Conservation (phyloP, 495 filamentous ascomycete genomes). For the Podospora pseudopauciseta region DNA sequence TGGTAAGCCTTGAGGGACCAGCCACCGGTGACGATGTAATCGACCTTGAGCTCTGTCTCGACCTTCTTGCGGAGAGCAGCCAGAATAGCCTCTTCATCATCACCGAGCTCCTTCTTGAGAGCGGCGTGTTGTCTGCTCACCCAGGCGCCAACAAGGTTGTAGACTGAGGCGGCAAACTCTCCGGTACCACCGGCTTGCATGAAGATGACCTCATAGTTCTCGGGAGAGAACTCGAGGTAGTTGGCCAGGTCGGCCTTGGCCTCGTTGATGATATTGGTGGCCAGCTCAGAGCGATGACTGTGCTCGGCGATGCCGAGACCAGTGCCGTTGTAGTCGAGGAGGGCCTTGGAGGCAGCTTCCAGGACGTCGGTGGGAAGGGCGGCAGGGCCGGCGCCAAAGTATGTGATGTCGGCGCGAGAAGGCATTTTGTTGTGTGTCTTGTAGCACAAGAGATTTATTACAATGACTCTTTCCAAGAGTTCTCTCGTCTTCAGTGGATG, state of each 20-base stretch:
- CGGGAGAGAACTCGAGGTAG: slow-evolving; percentile 66
- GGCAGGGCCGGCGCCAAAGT: slow-evolving; percentile 83
- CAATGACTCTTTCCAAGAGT: background rate
- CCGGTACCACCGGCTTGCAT: slow-evolving; percentile 82
- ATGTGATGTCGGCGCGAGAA: slow-evolving; percentile 33
- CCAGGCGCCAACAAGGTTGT: slow-evolving; percentile 80
- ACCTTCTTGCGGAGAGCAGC: slow-evolving; percentile 59
- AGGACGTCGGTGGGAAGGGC: slow-evolving; percentile 75
- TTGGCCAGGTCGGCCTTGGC: slow-evolving; percentile 61
- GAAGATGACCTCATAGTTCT: slow-evolving; percentile 73
- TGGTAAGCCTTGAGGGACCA: slow-evolving; percentile 92
- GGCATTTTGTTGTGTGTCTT: slow-evolving; percentile 27
- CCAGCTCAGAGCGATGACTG: slow-evolving; percentile 80
- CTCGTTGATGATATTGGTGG: slow-evolving; percentile 63
- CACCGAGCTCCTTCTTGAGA: slow-evolving; percentile 35
- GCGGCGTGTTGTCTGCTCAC: slow-evolving; percentile 57
- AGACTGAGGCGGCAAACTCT: slow-evolving; percentile 74
- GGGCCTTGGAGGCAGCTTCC: slow-evolving; percentile 64
- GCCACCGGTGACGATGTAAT: slow-evolving; percentile 89
- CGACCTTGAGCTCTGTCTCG: slow-evolving; percentile 65
- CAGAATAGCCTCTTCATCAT: slow-evolving; percentile 47
- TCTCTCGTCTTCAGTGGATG: slow-evolving; percentile 9
- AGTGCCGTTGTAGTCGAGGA: slow-evolving; percentile 77
- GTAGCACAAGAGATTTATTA: background rate
- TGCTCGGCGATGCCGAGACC: slow-evolving; percentile 83